Conservation (phyloP, 1,139 yeast genomes). For the Maudiozyma humilis region DNA sequence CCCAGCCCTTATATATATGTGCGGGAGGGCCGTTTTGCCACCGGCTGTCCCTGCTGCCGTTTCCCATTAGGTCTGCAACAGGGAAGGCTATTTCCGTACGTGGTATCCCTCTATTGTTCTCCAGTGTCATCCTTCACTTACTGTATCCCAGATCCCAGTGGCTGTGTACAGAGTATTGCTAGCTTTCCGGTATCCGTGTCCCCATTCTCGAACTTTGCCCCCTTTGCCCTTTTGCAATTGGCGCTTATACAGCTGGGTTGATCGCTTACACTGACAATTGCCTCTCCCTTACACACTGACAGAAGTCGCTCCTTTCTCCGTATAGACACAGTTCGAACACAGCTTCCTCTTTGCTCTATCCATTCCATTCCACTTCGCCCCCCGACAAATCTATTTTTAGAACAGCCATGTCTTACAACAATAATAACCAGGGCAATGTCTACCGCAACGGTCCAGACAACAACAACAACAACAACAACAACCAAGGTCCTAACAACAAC, state of each 20-base stretch:
- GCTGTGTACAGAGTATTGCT: too few species aligned
- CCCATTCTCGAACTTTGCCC: too few species aligned
- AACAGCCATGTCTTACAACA: conserved; percentile 11
- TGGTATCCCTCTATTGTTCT: background rate
- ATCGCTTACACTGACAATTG: too few species aligned
- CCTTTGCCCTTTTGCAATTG: too few species aligned
- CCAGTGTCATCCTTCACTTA: background rate
- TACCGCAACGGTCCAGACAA: conserved; percentile 9
- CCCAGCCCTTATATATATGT: too few species aligned
- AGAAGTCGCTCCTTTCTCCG: background rate
- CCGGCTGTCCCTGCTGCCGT: too few species aligned
- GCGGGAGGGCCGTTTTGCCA: too few species aligned
- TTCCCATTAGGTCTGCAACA: too few species aligned
- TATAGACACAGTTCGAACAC: background rate
- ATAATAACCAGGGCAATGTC: conserved; percentile 10
- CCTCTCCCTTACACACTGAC: too few species aligned
- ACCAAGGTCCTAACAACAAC: conserved; percentile 10
- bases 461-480: conserved; percentile 11
- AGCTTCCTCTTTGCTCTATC: too few species aligned
- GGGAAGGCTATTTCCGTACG: background rate
- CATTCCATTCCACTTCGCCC: background rate
- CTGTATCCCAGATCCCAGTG: background rate
- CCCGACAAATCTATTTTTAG: background rate
- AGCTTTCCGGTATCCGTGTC: too few species aligned
- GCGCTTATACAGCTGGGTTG: too few species aligned